Base-by-base conservation (phyloP, 2,329 filamentous ascomycete genomes). In the Penicillium digitatum region DNA sequence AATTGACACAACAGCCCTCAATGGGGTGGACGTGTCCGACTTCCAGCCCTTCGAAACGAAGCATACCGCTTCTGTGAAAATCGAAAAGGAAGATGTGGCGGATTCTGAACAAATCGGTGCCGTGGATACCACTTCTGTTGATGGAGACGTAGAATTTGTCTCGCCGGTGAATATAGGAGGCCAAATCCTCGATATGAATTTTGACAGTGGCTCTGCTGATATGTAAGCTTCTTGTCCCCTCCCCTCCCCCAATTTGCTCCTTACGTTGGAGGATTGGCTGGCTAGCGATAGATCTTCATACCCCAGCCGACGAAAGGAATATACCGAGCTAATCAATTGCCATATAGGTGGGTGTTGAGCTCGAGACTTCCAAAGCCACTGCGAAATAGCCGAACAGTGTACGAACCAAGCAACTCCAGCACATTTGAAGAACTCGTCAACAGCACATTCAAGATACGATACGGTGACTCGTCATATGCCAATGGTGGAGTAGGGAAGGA, bases 151-250 rank as follows among this genome's bases (percentile, higher is more conserved):
- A 45, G 84, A 89, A 56, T 92, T 89, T 65, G 79, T 92, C 12
- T 82, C 85, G 0, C 85, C 86, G 0, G 84, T 90, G 49, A 80
- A 69, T n/a, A 81, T 90, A 59, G 87, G 87, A 56, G 85, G 84
- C 5, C 87, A 90, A 73, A 81, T 78, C 5, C 65, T 90, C 54
- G 83, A 85, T 66, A 74, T 90, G 68, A 83, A 89, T 69, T 88
- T 90, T 67, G 87, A 90, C 72, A 87, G 86, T n/a, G 87, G 87
- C 54, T 89, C 87, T 2, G 82, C 87, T 12, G 87, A 90, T 71
- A 79, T 89, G 76, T 84, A 78, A 68, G 81, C 69, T 53, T 37
- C 22, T 11, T 27, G n/a, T n/a, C n/a, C n/a, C n/a, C n/a, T n/a
- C n/a, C n/a, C n/a, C n/a, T n/a, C n/a, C n/a, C 9, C 6, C 26